These are phyloP conservation scores for Rehmannia glutinosa DNA, from an alignment of 257 asterid species.

Conservation along the genomic window DNA sequence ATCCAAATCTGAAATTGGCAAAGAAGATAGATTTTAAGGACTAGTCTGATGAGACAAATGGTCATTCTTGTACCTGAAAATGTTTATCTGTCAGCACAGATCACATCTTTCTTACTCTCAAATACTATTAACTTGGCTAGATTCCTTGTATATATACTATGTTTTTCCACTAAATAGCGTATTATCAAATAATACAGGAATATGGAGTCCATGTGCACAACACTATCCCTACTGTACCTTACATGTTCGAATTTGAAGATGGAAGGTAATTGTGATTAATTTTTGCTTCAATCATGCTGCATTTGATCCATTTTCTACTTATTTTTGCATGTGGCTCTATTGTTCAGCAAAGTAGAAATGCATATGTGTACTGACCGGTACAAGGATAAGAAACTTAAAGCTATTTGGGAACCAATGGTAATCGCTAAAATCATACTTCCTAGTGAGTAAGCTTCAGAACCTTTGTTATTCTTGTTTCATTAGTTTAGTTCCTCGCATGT, in stretches of 20 bases:
- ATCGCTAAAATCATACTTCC: slow-evolving; percentile 77
- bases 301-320: not conserved
- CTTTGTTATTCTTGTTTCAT: not conserved
- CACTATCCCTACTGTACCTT: slow-evolving; percentile 85
- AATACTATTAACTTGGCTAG: not conserved
- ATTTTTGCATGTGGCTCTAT: not conserved
- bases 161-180: not conserved
- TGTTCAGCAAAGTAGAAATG: slow-evolving; percentile 44
- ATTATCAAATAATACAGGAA: slow-evolving; percentile 41
- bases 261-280: slow-evolving; percentile 51
- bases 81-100: not conserved
- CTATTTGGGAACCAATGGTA: slow-evolving; percentile 86
- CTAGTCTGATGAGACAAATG: not conserved
- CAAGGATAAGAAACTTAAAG: slow-evolving; percentile 22
- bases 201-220: slow-evolving; percentile 66
- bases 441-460: slow-evolving; percentile 71
- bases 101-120: not conserved
- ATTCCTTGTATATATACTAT: too few relatives aligned
- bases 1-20: not conserved
- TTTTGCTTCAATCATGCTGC: not conserved
- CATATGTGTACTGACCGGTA: slow-evolving; percentile 35
- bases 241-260: slow-evolving; percentile 75
- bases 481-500: not conserved
- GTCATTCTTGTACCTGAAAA: not conserved
- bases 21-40: not conserved